Conservation (phyloP, 257 asterid genomes). For the Phtheirospermum japonicum region DNA sequence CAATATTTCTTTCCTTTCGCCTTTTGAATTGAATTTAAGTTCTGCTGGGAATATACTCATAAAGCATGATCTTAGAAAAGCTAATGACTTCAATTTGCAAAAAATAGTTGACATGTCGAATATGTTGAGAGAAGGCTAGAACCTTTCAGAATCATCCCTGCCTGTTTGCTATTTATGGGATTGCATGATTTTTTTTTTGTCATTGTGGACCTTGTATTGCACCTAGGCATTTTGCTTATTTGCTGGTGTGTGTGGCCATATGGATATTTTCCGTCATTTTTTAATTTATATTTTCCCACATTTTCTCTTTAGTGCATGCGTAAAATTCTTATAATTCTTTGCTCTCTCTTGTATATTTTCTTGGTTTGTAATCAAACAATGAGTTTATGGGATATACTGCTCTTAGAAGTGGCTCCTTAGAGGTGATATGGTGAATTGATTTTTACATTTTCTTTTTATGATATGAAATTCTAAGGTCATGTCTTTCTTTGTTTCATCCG, state of each 20-base stretch:
- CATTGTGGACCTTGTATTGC: background rate
- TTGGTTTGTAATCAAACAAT: conserved; percentile 7
- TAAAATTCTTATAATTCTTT: conserved; percentile 10
- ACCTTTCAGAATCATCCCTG: background rate
- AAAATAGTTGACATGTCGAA: conserved; percentile 8
- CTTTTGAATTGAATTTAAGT: background rate
- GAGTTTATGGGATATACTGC: conserved; percentile 13
- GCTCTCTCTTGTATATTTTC: conserved; percentile 20
- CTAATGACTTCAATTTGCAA: background rate
- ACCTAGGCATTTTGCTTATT: background rate
- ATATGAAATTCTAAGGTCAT: conserved; percentile 1
- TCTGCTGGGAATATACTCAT: background rate
- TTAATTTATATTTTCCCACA: background rate
- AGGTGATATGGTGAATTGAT: conserved; percentile 9
- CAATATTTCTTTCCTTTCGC: background rate
- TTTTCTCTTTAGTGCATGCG: conserved; percentile 7
- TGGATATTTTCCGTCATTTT: background rate
- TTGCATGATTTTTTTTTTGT: background rate
- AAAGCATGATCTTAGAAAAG: background rate
- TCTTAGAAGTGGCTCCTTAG: conserved; percentile 9
- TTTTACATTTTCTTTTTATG: conserved; percentile 1
- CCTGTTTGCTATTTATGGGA: background rate
- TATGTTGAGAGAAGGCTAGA: background rate
- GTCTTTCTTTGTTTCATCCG: conserved; percentile 29
- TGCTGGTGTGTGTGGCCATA: background rate